Conservation (phyloP, 192 early-diverging fungal species). For the Podochytrium sp. region DNA sequence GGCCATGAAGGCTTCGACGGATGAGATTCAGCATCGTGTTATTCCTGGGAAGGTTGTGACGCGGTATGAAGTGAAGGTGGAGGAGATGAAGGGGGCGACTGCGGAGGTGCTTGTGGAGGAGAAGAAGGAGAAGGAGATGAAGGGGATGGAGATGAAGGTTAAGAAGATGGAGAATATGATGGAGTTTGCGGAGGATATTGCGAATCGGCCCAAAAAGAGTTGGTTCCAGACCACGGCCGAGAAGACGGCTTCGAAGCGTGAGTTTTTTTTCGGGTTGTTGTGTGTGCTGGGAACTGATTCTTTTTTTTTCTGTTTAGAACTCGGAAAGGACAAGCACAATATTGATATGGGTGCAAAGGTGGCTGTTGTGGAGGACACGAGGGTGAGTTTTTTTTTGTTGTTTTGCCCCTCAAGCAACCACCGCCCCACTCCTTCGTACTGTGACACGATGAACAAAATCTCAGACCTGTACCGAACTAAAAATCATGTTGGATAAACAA, state of each 20-base stretch:
- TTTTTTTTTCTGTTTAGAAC: constrained; percentile 24
- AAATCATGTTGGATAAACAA: constrained; percentile 17
- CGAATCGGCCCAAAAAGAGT: constrained; percentile 82
- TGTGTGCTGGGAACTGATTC: neutral
- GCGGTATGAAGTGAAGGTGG: constrained; percentile 77
- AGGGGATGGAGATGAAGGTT: constrained; percentile 90
- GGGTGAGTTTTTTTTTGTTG: constrained; percentile 6
- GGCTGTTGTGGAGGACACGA: constrained; percentile 3
- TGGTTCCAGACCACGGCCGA: constrained; percentile 92
- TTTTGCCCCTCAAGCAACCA: neutral
- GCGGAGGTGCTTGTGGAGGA: constrained; percentile 54
- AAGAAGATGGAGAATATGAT: constrained; percentile 85
- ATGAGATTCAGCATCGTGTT: constrained; percentile 86
- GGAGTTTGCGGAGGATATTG: constrained; percentile 84
- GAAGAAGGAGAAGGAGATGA: constrained; percentile 78
- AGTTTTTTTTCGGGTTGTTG: neutral
- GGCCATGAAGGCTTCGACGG: constrained; percentile 81
- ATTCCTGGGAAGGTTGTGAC: constrained; percentile 77
- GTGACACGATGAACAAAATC: constrained; percentile 14
- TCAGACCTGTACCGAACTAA: constrained; percentile 30
- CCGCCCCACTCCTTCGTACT: neutral
- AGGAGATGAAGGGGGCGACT: constrained; percentile 56
- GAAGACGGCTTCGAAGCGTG: constrained; percentile 68
- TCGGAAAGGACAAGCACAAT: constrained; percentile 40
- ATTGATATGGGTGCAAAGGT: constrained; percentile 10